Percentiles rank a stretch among this genome's conserved stretches.
Evolutionary conservation across 352 stramenopile species (phyloP).

Genomic region (Hyaloperonospora brassicae): DNA sequence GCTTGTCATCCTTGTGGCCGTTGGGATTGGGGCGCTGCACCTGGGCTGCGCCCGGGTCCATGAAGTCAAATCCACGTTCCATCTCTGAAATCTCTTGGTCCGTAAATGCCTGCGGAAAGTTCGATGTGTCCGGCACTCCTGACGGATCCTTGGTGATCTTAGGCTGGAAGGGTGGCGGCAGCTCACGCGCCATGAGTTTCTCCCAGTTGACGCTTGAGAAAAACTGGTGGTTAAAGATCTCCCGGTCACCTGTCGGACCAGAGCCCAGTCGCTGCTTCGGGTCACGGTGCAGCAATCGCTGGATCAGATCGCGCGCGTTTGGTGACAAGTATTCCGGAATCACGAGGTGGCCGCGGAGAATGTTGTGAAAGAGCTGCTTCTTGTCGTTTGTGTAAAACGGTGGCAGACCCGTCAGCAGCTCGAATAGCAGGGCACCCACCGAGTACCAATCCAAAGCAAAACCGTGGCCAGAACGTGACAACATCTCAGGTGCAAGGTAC

Average conservation of each 20-base stretch:
- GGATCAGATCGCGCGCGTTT: constrained; percentile 70
- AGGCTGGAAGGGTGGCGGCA: constrained; percentile 76
- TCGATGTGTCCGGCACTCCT: constrained; percentile 71
- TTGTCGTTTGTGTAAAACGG: constrained; percentile 86
- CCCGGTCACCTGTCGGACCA: constrained; percentile 59
- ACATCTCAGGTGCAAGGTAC: constrained; percentile 81
- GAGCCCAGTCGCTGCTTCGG: constrained; percentile 75
- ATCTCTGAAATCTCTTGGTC: constrained; percentile 85
- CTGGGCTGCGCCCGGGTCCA: constrained; percentile 50
- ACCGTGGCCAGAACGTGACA: constrained; percentile 68
- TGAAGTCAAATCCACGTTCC: constrained; percentile 64
- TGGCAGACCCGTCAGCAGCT: constrained; percentile 75
- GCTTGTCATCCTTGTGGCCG: constrained; percentile 61
- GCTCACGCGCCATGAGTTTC: constrained; percentile 65
- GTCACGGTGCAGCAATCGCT: constrained; percentile 70
- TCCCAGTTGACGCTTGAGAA: constrained; percentile 84
- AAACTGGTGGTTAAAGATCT: constrained; percentile 84
- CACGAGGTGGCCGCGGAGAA: constrained; percentile 69
- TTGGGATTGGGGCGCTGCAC: constrained; percentile 47
- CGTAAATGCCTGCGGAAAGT: constrained; percentile 82
- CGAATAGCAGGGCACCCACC: constrained; percentile 68
- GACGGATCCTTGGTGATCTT: constrained; percentile 71
- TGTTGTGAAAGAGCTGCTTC: constrained; percentile 88
- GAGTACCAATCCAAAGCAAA: constrained; percentile 84
- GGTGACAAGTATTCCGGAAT: constrained; percentile 73